A percentile compares a stretch with the other conserved stretches of the same genome.
Evolutionary conservation across 768 basidiomycete genomes (phyloP).

Genomic region (Neoboletus magnificus): DNA sequence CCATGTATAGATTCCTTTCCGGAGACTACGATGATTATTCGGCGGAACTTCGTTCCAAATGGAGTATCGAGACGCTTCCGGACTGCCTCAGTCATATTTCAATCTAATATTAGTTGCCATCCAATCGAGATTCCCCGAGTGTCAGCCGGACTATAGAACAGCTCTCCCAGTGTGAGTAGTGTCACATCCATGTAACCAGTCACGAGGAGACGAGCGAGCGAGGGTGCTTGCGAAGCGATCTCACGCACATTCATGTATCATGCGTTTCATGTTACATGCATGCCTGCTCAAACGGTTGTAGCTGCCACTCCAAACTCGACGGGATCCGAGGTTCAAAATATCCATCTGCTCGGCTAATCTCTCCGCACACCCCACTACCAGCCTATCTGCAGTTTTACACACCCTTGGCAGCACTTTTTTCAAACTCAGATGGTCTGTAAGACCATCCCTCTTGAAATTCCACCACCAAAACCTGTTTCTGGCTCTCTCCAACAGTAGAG

Average conservation of each 20-base stretch:
- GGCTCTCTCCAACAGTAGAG: background rate
- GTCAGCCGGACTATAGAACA: background rate
- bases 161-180: background rate
- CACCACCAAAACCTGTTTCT: background rate
- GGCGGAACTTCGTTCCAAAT: slow-evolving; percentile 62
- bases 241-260: background rate
- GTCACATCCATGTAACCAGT: background rate
- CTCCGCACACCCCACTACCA: too few relatives aligned
- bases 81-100: background rate
- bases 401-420: too few relatives aligned
- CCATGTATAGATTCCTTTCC: slow-evolving; percentile 73
- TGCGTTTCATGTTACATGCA: background rate
- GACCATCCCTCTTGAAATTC: too few relatives aligned
- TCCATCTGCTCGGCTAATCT: background rate
- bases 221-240: background rate
- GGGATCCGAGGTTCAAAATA: background rate
- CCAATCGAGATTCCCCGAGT: background rate
- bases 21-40: slow-evolving; percentile 60
- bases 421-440: too few relatives aligned
- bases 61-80: slow-evolving; percentile 61
- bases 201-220: too few relatives aligned
- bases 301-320: background rate
- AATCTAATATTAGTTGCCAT: background rate
- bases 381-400: too few relatives aligned
- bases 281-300: background rate